Evolutionary conservation across 441 rosid species (phyloP), one percentile per base, ranked within the genome.

Genomic region (Mallotus japonicus): DNA sequence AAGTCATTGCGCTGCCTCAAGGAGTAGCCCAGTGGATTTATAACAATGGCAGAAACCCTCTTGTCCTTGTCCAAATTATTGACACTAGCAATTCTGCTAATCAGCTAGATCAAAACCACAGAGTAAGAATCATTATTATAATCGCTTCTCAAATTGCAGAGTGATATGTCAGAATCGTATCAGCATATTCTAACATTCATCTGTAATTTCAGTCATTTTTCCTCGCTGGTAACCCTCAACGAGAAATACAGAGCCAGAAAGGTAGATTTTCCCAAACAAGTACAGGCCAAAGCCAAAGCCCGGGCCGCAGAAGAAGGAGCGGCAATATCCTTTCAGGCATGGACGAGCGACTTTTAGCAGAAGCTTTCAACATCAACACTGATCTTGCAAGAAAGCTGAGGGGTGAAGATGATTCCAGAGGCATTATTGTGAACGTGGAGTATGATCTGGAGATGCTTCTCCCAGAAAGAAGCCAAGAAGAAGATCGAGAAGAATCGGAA

Each of bases 11-110:
- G 28, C 12, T 81, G 44, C 90, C 92, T 0, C 69, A 84, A 0
- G 96, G 98, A 49, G 86, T 85, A 0, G 82, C 89, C 60, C 85
- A 88, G 14, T 93, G 96, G 96, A 34, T 72, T 75, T 90, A 88
- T 83, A 92, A 92, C 74, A 79, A 89, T 12, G 95, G 86, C 42
- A 70, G 82, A 28, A 40, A 76, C 11, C 89, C 86, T 12, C 83
- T 93, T 60, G 60, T 90, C 37, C 78, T 84, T 11, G 77, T 91
- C 62, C 44, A 57, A 62, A 81, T 91, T 50, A 22, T 88, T 8
- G 90, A 90, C 82, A 63, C 81, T 17, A 62, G 85, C 82, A 90
- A 85, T 79, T 75, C 19, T 32, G 80, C 71, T 63, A 92, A 92
- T 81, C 96, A 90, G 75, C 95, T 89, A 14, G 96, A 90, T 71